These are phyloP conservation scores for Starmera stellimalicola DNA, from an alignment of 1,139 yeast genomes.

Conservation along the genomic window DNA sequence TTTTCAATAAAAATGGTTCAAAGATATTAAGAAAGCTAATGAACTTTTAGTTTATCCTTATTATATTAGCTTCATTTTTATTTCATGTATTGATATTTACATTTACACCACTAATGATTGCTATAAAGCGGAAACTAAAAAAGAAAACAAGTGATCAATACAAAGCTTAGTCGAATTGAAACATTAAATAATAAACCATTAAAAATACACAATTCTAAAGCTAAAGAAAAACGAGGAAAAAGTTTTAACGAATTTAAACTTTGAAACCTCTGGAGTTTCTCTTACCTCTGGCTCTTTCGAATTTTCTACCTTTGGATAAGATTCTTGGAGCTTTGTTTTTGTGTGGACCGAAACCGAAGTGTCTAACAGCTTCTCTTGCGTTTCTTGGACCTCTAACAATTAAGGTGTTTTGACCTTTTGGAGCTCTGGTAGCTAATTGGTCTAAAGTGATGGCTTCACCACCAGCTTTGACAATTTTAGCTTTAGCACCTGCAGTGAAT, in stretches of 20 bases:
- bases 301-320: conserved; percentile 95
- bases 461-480: conserved; percentile 95
- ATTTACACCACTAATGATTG: too few species aligned
- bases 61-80: too few species aligned
- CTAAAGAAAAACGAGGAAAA: conserved; percentile 12
- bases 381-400: conserved; percentile 98
- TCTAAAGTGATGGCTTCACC: conserved; percentile 99
- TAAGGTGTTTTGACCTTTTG: conserved; percentile 98
- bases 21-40: too few species aligned
- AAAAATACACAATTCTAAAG: conserved; percentile 13
- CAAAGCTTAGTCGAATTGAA: too few species aligned
- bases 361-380: conserved; percentile 99
- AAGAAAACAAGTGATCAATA: too few species aligned
- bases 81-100: too few species aligned
- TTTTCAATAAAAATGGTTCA: too few species aligned
- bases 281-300: conserved; percentile 99
- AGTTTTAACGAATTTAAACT: conserved; percentile 57
- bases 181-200: conserved; percentile 5
- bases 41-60: too few species aligned
- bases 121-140: too few species aligned
- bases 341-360: conserved; percentile 99
- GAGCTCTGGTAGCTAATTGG: conserved; percentile 98
- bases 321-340: conserved; percentile 99
- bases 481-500: conserved; percentile 99
- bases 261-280: conserved; percentile 99